These are phyloP conservation scores for Colletotrichum tropicale DNA, from an alignment of 2,329 filamentous ascomycete genomes.

Conservation along the genomic window DNA sequence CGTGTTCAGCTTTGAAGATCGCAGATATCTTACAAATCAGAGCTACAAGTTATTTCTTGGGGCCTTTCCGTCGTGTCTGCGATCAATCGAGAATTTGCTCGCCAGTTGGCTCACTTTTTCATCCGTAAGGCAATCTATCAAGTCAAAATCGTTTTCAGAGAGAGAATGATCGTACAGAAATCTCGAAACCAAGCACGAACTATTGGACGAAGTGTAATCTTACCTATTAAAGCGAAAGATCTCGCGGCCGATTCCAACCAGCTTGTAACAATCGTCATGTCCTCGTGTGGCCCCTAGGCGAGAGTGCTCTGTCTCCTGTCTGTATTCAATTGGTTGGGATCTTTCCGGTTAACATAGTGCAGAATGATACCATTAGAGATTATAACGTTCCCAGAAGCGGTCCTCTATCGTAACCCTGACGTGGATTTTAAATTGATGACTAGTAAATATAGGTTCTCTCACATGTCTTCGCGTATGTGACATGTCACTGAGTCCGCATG, in stretches of 20 bases:
- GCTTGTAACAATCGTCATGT: background rate
- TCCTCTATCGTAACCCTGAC: accelerated
- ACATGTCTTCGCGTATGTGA: too few species aligned
- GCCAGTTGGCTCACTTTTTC: too few species aligned
- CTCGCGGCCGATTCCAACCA: background rate
- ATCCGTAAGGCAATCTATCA: too few species aligned
- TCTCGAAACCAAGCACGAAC: background rate
- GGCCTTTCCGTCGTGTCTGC: too few species aligned
- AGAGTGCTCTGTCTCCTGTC: background rate
- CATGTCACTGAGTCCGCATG: too few species aligned
- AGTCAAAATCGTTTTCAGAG: background rate
- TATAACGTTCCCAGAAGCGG: background rate
- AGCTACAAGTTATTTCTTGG: too few species aligned
- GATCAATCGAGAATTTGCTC: too few species aligned
- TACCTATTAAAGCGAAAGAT: background rate
- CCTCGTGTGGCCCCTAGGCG: background rate
- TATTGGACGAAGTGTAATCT: background rate
- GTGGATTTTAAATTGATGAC: background rate
- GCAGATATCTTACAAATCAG: background rate
- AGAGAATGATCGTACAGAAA: background rate
- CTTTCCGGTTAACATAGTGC: background rate
- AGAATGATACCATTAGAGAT: background rate
- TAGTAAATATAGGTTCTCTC: background rate
- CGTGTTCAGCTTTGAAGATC: background rate
- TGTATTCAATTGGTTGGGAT: background rate